Percentiles rank a stretch among this genome's conserved stretches.
phyloP scores from a whole-genome alignment of 1,284 basidiomycete species.

The Inonotus hispidus region DNA sequence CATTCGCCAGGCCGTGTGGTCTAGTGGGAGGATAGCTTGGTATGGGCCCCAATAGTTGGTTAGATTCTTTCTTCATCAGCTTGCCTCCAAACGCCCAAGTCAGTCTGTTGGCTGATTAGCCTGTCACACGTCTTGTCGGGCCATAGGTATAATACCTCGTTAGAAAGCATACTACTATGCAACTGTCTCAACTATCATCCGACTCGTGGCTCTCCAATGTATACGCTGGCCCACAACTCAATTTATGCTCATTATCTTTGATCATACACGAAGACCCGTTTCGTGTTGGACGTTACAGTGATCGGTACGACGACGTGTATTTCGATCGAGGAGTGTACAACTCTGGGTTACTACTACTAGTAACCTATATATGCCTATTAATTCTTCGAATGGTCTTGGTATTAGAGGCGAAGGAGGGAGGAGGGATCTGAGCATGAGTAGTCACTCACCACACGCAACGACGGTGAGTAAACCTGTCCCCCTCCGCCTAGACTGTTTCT shows the following conservation, averaged over 20 bases:
- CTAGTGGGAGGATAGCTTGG: too few relatives aligned
- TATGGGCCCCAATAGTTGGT: too few relatives aligned
- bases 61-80: too few relatives aligned
- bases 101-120: too few relatives aligned
- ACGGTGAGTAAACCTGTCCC: too few relatives aligned
- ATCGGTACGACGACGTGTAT: constrained; percentile 78
- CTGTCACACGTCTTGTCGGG: too few relatives aligned
- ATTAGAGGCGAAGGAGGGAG: neutral
- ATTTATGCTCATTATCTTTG: constrained; percentile 63
- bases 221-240: constrained; percentile 89
- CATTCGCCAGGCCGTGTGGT: too few relatives aligned
- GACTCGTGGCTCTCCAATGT: constrained; percentile 77
- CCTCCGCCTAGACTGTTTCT: too few relatives aligned
- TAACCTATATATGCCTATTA: constrained; percentile 41
- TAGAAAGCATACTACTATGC: constrained; percentile 84
- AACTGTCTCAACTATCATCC: constrained; percentile 73
- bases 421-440: constrained; percentile 33
- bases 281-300: constrained; percentile 74
- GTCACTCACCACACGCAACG: too few relatives aligned
- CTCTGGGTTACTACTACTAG: constrained; percentile 88
- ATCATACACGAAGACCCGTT: constrained; percentile 57
- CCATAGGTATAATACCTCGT: too few relatives aligned
- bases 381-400: neutral
- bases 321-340: constrained; percentile 66
- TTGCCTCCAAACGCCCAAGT: too few relatives aligned